Evolutionary conservation across 192 early-diverging fungal species (phyloP).

Genomic region (Jimgerdemannia flammicorona): DNA sequence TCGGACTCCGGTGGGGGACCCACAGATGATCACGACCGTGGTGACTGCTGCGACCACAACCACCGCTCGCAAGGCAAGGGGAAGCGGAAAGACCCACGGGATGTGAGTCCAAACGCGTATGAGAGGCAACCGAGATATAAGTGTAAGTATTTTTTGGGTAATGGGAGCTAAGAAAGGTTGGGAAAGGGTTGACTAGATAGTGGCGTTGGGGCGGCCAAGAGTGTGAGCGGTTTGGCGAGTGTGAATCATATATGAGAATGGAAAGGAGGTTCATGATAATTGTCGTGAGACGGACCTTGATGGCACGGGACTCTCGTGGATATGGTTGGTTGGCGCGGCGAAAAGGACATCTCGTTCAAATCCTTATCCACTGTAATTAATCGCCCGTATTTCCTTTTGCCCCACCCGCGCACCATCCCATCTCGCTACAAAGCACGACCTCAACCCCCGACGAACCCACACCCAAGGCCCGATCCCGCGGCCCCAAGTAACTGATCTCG

Average conservation of each 20-base stretch:
- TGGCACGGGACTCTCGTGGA: too few species aligned
- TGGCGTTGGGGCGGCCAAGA: too few species aligned
- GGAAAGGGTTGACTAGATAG: background rate
- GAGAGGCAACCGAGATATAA: conserved; percentile 17
- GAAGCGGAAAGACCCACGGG: conserved; percentile 21
- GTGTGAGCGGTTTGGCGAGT: too few species aligned
- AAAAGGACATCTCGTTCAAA: background rate
- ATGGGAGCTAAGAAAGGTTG: background rate
- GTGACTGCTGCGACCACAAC: conserved; percentile 8
- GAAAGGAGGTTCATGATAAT: too few species aligned
- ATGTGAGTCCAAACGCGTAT: conserved; percentile 38
- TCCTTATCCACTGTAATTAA: background rate
- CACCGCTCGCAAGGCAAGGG: conserved; percentile 1
- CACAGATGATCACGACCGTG: conserved; percentile 10
- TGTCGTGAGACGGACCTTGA: too few species aligned
- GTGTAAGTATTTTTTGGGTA: background rate
- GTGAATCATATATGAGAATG: too few species aligned
- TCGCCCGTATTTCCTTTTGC: background rate
- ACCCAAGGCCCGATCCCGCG: background rate
- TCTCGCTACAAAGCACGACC: background rate
- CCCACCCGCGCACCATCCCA: background rate
- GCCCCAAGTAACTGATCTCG: background rate
- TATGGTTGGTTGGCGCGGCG: too few species aligned
- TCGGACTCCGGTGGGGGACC: background rate
- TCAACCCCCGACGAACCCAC: background rate